Percentiles rank a stretch among this genome's conserved stretches.
Evolutionary conservation across 441 rosid genomes (phyloP).

Genomic region (Corymbia citriodora): DNA sequence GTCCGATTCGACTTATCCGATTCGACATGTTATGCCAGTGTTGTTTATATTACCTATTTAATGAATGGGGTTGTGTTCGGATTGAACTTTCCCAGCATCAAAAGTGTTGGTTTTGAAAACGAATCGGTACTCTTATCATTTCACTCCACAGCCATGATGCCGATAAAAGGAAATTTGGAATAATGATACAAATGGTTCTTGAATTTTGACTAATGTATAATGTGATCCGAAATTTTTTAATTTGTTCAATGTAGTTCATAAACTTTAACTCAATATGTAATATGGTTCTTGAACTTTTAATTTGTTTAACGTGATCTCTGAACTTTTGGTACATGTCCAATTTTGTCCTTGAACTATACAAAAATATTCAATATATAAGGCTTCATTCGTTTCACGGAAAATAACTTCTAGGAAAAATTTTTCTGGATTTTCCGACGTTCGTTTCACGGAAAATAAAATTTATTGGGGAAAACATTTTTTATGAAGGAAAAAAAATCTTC

Average conservation of each 20-base stretch:
- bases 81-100: not conserved
- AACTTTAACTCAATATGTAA: not conserved
- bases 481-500: too few species aligned
- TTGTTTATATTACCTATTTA: too few species aligned
- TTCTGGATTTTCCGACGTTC: too few species aligned
- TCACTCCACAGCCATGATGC: not conserved
- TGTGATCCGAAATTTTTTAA: not conserved
- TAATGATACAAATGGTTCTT: not conserved
- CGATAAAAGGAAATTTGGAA: fast-evolving
- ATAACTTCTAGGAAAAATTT: too few species aligned
- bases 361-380: too few species aligned
- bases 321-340: too few species aligned
- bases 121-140: not conserved
- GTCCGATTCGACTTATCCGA: not conserved
- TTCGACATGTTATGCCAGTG: not conserved
- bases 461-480: too few species aligned
- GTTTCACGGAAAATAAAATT: too few species aligned
- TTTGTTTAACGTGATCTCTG: not conserved
- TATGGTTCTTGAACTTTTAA: too few species aligned
- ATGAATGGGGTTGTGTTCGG: not conserved
- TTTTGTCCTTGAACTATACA: too few species aligned
- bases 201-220: fast-evolving
- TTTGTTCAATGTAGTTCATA: too few species aligned
- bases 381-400: too few species aligned
- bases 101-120: not conserved